Conservation (phyloP, 2,329 filamentous ascomycete species). For the Pezizomycotina sp. region DNA sequence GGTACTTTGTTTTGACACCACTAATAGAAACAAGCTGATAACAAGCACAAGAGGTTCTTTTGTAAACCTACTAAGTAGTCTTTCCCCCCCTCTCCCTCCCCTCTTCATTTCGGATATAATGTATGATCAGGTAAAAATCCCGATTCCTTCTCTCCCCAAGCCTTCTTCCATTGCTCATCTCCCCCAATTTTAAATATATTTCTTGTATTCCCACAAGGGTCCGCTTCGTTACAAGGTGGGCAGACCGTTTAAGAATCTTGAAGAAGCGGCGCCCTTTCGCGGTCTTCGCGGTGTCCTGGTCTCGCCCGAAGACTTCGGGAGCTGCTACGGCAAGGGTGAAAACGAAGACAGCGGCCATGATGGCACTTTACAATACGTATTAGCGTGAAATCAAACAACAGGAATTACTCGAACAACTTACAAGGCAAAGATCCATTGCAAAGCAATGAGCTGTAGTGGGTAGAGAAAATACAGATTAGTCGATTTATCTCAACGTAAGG, state of each 20-base stretch:
- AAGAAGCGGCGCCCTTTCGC: slow-evolving; percentile 25
- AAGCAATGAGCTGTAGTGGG: slow-evolving; percentile 61
- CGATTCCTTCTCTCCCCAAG: too few relatives aligned
- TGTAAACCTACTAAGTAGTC: too few relatives aligned
- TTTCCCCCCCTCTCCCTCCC: too few relatives aligned
- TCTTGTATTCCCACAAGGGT: not conserved
- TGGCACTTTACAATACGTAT: slow-evolving; percentile 31
- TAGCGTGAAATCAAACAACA: not conserved
- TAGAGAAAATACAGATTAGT: slow-evolving; percentile 56
- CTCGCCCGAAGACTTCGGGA: slow-evolving; percentile 45
- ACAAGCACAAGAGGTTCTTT: too few relatives aligned
- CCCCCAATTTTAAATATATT: too few relatives aligned
- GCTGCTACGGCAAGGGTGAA: slow-evolving; percentile 48
- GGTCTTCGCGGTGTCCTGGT: slow-evolving; percentile 20
- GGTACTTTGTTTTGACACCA: too few relatives aligned
- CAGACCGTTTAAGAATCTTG: slow-evolving; percentile 15
- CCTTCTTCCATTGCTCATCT: too few relatives aligned
- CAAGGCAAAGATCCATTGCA: slow-evolving; percentile 90
- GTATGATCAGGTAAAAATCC: too few relatives aligned
- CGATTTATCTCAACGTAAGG: too few relatives aligned
- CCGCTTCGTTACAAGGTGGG: not conserved
- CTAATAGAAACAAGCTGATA: too few relatives aligned
- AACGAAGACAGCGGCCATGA: slow-evolving; percentile 60
- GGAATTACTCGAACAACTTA: slow-evolving; percentile 5
- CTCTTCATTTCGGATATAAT: too few relatives aligned